phyloP scores from a whole-genome alignment of 192 early-diverging fungal species.

The Coemansia sp. region DNA sequence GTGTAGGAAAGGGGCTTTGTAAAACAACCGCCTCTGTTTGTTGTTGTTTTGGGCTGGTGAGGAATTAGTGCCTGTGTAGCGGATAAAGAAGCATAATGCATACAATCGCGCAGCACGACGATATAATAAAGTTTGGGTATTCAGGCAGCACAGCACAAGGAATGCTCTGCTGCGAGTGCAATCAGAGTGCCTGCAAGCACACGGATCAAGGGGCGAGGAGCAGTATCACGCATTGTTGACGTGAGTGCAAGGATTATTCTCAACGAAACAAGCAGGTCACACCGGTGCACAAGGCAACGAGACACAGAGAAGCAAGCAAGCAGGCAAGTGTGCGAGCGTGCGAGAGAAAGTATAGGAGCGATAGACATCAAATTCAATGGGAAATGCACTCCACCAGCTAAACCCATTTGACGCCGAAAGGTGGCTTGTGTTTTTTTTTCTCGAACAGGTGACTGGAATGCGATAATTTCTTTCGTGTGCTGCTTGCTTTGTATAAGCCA shows the following conservation, averaged over 20 bases:
- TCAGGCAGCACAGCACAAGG: too few relatives aligned
- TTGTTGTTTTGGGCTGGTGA: neutral
- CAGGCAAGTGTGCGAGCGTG: neutral
- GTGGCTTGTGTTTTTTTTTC: too few relatives aligned
- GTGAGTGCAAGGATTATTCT: too few relatives aligned
- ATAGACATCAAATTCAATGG: neutral
- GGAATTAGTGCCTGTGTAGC: neutral
- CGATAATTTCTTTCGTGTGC: too few relatives aligned
- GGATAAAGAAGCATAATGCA: constrained; percentile 4
- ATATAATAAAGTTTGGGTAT: neutral
- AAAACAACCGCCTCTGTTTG: neutral
- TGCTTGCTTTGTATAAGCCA: too few relatives aligned
- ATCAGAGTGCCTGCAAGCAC: constrained; percentile 1
- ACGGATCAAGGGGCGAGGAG: neutral
- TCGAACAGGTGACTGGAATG: too few relatives aligned
- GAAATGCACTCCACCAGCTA: too few relatives aligned
- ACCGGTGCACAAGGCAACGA: neutral
- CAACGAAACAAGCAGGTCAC: neutral
- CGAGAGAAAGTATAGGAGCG: neutral
- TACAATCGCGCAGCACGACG: neutral
- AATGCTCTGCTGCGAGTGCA: too few relatives aligned
- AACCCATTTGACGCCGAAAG: too few relatives aligned
- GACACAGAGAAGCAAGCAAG: neutral
- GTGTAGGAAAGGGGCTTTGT: neutral
- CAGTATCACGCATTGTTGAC: neutral